Conservation (phyloP, 1,139 yeast genomes). For the Yamadazyma buinensis region DNA sequence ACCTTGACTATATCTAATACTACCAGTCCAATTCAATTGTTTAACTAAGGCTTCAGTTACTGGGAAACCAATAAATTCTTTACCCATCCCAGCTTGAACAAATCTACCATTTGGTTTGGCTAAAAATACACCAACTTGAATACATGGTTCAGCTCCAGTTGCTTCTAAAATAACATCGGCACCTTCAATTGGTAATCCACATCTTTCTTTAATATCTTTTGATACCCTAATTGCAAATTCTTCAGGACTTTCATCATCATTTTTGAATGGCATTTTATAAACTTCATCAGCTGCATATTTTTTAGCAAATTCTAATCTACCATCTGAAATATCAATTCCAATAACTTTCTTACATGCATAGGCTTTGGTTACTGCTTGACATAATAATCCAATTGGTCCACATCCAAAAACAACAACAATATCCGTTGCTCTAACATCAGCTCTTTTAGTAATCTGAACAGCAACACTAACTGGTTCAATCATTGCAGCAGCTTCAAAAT, state of each 20-base stretch:
- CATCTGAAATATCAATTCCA: constrained; percentile 26
- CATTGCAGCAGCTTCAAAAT: constrained; percentile 29
- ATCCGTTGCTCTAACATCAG: constrained; percentile 22
- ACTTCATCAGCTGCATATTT: constrained; percentile 20
- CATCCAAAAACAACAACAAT: constrained; percentile 28
- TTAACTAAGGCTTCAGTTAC: constrained; percentile 59
- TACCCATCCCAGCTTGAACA: constrained; percentile 71
- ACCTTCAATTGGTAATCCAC: constrained; percentile 28
- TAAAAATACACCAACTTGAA: constrained; percentile 53
- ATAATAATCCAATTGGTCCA: constrained; percentile 32
- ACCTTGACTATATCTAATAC: constrained; percentile 37
- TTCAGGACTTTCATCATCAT: constrained; percentile 11
- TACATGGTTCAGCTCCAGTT: constrained; percentile 67
- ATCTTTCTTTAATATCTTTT: constrained; percentile 10
- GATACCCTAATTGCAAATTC: constrained; percentile 13
- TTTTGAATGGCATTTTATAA: constrained; percentile 16
- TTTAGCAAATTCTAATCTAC: constrained; percentile 27
- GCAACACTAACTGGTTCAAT: constrained; percentile 32
- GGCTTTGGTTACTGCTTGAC: constrained; percentile 26
- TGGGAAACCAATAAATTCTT: constrained; percentile 58
- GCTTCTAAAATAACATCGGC: constrained; percentile 63
- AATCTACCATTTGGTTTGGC: constrained; percentile 55
- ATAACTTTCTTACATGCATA: constrained; percentile 27
- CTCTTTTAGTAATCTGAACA: constrained; percentile 28
- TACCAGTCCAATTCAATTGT: constrained; percentile 62